Base-by-base conservation (phyloP, 805 yeast species). In the Hanseniaspora taiwanica region DNA sequence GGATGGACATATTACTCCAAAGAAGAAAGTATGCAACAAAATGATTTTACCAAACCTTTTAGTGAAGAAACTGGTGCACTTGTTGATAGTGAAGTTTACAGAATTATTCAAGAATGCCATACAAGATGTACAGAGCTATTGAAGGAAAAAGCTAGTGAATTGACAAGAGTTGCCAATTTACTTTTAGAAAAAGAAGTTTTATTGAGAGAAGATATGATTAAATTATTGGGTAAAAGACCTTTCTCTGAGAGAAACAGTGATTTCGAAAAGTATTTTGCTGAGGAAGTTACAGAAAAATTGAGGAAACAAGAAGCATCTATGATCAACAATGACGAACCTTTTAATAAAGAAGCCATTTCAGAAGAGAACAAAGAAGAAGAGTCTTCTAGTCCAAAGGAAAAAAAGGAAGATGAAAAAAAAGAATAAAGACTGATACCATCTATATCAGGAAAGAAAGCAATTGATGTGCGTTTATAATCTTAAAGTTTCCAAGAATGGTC, bases 141-240 rank as follows among this genome's bases (percentile, higher is more conserved):
- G 51, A 66, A 60, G 14, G 84, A 81, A 49, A 83, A 81, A 55
- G 54, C 78, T 13, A 69, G 65, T 4, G 93, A 81, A 43, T 85
- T 91, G 32, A 87, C 77, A 46, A 65, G 74, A 45, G 86, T 93
- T 33, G 98, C 98, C 0, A 80, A 87, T 57, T 85, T 84, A 52
- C 66, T 91, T 46, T 70, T 89, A 53, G 62, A 69, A 41, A 86
- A 91, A 59, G 99, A 91, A 60, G 94, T 85, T 13, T 70, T 91
- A 19, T 84, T 94, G 3, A 75, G 98, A 59, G 94, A 84, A 50
- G 98, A 91, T 56, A 84, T 91, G 91, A 77, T 86, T 44, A 69
- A 81, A 41, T 58, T 91, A 39, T 63, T 91, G 37, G 99, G 99
- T 13, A 81, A 81, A 57, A 72, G 99, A 46, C 96, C 96, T 10